Evolutionary conservation across 139 green algal genomes (phyloP).

Genomic region (Diplosphaera chodatii): DNA sequence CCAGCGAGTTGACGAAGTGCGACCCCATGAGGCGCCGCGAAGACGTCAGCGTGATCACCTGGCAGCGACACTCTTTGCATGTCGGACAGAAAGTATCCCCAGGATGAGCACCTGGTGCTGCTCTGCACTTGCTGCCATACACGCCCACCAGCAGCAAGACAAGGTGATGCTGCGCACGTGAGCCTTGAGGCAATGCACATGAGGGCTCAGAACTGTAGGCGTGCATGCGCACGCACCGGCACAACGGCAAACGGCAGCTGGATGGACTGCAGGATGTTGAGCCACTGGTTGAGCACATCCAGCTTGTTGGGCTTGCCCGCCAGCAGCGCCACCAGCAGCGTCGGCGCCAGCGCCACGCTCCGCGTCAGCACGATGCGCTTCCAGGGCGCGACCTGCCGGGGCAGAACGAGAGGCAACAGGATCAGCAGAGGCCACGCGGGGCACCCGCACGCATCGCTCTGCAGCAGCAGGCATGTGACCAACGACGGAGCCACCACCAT

Average conservation of each 20-base stretch:
- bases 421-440: neutral
- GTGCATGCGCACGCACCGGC: constrained; percentile 17
- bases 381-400: constrained; percentile 8
- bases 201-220: too few species aligned
- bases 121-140: too few species aligned
- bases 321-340: constrained; percentile 35
- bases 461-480: too few species aligned
- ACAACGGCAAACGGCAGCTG: constrained; percentile 62
- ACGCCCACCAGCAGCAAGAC: too few species aligned
- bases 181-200: too few species aligned
- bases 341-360: constrained; percentile 37
- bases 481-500: too few species aligned
- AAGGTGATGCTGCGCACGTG: too few species aligned
- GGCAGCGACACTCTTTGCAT: neutral
- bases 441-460: too few species aligned
- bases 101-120: too few species aligned
- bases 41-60: constrained; percentile 48
- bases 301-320: constrained; percentile 33
- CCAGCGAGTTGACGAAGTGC: constrained; percentile 26
- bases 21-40: constrained; percentile 41
- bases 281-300: constrained; percentile 51
- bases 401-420: too few species aligned
- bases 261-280: constrained; percentile 59
- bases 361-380: constrained; percentile 41
- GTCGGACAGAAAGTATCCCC: too few species aligned